These are phyloP conservation scores for Aspergillus flavus DNA, from an alignment of 2,329 filamentous ascomycete species.

Conservation along the genomic window DNA sequence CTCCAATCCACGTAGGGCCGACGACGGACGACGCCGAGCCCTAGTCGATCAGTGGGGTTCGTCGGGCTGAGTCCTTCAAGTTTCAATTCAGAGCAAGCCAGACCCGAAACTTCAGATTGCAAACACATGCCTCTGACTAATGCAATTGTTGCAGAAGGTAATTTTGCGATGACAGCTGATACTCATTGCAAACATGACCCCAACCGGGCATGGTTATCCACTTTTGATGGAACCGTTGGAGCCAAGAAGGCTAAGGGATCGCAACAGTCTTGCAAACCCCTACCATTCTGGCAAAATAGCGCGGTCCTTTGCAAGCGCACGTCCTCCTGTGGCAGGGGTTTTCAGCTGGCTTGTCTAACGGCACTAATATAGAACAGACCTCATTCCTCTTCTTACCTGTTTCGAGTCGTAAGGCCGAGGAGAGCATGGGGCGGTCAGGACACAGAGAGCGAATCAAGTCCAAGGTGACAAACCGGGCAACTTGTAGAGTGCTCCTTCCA, in stretches of 20 bases:
- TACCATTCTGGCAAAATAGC: background rate
- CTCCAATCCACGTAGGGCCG: constrained; percentile 13
- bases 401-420: constrained; percentile 8
- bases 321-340: constrained; percentile 5
- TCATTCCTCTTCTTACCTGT: background rate
- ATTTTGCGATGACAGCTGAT: constrained; percentile 9
- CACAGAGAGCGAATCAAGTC: constrained; percentile 3
- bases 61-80: constrained; percentile 12
- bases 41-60: constrained; percentile 20
- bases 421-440: background rate
- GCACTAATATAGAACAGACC: background rate
- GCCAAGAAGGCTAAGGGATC: background rate
- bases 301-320: background rate
- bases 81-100: constrained; percentile 1
- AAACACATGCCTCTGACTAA: constrained; percentile 1
- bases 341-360: constrained; percentile 2
- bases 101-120: background rate
- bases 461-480: background rate
- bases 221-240: constrained; percentile 3
- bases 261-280: background rate
- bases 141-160: background rate
- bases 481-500: background rate
- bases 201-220: background rate
- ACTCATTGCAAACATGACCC: background rate
- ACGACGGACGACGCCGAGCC: constrained; percentile 18